phyloP scores from a whole-genome alignment of 192 early-diverging fungal genomes.

The Gamsiella multidivaricata region DNA sequence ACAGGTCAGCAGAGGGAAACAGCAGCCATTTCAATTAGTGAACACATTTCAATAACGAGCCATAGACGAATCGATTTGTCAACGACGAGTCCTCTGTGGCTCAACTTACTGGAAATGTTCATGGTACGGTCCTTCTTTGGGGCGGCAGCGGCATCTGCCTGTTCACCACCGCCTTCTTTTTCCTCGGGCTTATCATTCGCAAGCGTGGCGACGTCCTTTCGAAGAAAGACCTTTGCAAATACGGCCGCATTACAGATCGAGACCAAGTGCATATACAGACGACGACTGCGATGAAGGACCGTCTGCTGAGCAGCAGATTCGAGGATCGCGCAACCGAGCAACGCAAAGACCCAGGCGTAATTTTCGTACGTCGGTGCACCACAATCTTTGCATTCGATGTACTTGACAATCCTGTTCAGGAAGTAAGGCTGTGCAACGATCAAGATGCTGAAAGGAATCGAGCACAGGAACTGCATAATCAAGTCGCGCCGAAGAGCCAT shows the following conservation, averaged over 20 bases:
- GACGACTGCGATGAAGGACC: constrained; percentile 70
- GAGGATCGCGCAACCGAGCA: constrained; percentile 57
- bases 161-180: constrained; percentile 26
- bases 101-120: constrained; percentile 44
- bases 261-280: constrained; percentile 63
- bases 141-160: too few species aligned
- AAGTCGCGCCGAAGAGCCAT: constrained; percentile 13
- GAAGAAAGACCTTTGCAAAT: constrained; percentile 58
- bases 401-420: constrained; percentile 41
- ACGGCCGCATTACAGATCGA: constrained; percentile 58
- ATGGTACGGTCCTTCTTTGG: constrained; percentile 13
- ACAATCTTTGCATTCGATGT: constrained; percentile 44
- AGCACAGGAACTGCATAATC: constrained; percentile 25
- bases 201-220: constrained; percentile 55
- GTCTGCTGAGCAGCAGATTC: constrained; percentile 61
- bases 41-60: not conserved
- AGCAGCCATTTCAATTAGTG: not conserved
- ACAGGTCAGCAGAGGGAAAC: not conserved
- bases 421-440: constrained; percentile 18
- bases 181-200: constrained; percentile 5
- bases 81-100: too few species aligned
- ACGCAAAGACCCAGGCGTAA: constrained; percentile 67
- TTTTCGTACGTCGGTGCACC: constrained; percentile 25
- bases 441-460: constrained; percentile 21
- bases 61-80: not conserved